phyloP scores from a whole-genome alignment of 371 early-diverging fungal species.

The Mucor plumbeus region DNA sequence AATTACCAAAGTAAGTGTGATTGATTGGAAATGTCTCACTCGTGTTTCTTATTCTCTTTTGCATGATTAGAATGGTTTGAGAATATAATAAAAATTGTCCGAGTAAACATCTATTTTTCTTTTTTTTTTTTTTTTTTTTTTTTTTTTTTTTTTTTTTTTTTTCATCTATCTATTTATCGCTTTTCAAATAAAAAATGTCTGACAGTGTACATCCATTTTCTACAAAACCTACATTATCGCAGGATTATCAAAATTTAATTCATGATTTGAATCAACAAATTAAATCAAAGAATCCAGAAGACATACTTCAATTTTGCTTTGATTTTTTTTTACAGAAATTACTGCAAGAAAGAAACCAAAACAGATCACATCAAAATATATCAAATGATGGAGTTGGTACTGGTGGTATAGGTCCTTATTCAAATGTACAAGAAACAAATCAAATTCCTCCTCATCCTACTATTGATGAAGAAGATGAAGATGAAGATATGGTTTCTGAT shows the following conservation, averaged over 20 bases:
- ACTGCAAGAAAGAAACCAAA: conserved; percentile 59
- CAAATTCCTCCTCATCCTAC: background rate
- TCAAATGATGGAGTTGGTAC: background rate
- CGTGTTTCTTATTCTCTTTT: background rate
- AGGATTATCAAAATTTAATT: conserved; percentile 34
- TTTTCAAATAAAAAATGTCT: conserved; percentile 1
- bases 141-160: background rate
- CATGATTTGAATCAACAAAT: conserved; percentile 34
- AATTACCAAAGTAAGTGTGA: conserved; percentile 58
- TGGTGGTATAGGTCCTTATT: background rate
- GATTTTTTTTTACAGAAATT: conserved; percentile 77
- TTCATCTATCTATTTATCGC: too few relatives aligned
- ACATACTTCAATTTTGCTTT: conserved; percentile 87
- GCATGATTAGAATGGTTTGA: conserved; percentile 19
- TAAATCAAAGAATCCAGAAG: conserved; percentile 53
- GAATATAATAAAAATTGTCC: background rate
- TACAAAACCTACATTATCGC: background rate
- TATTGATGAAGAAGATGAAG: conserved; percentile 18
- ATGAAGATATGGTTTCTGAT: conserved; percentile 28
- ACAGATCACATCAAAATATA: conserved; percentile 1
- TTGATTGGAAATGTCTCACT: conserved; percentile 6
- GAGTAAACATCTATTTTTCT: conserved; percentile 2
- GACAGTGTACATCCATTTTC: conserved; percentile 9
- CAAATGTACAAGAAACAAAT: background rate
- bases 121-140: conserved; percentile 15